These are phyloP conservation scores for Skeletonema grethae DNA, from an alignment of 108 stramenopile species.

Conservation along the genomic window DNA sequence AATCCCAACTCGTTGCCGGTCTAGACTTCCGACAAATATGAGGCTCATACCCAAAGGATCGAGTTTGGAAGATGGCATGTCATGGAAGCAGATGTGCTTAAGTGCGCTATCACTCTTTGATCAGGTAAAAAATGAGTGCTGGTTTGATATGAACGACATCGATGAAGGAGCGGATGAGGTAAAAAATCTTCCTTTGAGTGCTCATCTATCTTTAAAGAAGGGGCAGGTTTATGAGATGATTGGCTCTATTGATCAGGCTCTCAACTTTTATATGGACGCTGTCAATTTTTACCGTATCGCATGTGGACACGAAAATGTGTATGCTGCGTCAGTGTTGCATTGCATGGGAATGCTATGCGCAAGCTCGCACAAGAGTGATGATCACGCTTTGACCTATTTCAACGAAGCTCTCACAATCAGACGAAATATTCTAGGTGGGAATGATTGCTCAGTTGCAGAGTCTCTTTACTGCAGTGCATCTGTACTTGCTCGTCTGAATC, in stretches of 20 bases:
- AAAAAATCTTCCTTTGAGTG: constrained; percentile 40
- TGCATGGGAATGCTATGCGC: constrained; percentile 34
- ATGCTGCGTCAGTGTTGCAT: constrained; percentile 44
- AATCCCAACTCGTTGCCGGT: constrained; percentile 28
- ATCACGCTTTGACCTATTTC: constrained; percentile 36
- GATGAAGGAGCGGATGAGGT: constrained; percentile 24
- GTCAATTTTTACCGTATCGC: constrained; percentile 36
- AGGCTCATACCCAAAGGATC: constrained; percentile 13
- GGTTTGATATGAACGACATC: constrained; percentile 31
- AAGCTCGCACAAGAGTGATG: constrained; percentile 19
- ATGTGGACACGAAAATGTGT: constrained; percentile 36
- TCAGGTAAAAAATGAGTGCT: constrained; percentile 40
- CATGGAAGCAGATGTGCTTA: constrained; percentile 35
- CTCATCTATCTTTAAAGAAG: constrained; percentile 34
- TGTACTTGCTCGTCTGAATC: constrained; percentile 36
- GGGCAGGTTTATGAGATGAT: constrained; percentile 39
- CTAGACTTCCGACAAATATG: constrained; percentile 26
- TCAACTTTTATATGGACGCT: constrained; percentile 33
- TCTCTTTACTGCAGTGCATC: constrained; percentile 42
- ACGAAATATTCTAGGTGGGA: constrained; percentile 31
- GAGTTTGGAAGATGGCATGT: constrained; percentile 11
- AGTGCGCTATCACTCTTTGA: constrained; percentile 22
- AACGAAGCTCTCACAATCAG: constrained; percentile 39
- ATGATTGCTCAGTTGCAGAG: constrained; percentile 35
- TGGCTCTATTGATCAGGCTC: constrained; percentile 30